Percentiles rank a stretch among this genome's conserved stretches.
phyloP scores from a whole-genome alignment of 2,329 filamentous ascomycete species.

The Paradendryphiella salina region DNA sequence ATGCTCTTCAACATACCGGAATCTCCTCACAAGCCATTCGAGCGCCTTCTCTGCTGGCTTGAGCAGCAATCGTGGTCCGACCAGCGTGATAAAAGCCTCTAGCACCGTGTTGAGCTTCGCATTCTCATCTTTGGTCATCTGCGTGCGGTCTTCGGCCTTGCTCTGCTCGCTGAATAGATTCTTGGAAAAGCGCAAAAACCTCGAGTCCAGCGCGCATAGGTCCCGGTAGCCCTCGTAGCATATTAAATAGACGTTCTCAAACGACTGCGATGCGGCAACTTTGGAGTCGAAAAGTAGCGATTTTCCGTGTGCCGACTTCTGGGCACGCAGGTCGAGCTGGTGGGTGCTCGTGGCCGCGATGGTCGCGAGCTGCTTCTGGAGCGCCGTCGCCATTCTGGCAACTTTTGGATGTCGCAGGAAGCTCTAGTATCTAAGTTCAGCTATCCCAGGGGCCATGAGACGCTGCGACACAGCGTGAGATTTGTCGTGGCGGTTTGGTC shows the following conservation, averaged over 20 bases:
- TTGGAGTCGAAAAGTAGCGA: slow-evolving; percentile 90
- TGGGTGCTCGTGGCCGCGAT: slow-evolving; percentile 89
- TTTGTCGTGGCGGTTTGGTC: slow-evolving; percentile 24
- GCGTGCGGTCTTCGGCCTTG: slow-evolving; percentile 80
- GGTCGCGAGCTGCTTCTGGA: slow-evolving; percentile 90
- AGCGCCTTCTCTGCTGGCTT: slow-evolving; percentile 87
- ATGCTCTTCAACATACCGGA: slow-evolving; percentile 50
- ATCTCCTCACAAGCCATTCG: slow-evolving; percentile 92
- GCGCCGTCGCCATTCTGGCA: slow-evolving; percentile 69
- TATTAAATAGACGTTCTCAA: slow-evolving; percentile 83
- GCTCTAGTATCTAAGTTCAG: background rate
- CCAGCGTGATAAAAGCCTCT: slow-evolving; percentile 79
- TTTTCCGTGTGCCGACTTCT: slow-evolving; percentile 88
- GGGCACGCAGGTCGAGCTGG: slow-evolving; percentile 88
- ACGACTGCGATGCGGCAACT: slow-evolving; percentile 84
- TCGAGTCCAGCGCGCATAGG: slow-evolving; percentile 79
- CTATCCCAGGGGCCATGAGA: slow-evolving; percentile 32
- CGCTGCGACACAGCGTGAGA: slow-evolving; percentile 19
- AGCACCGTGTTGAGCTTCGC: slow-evolving; percentile 75
- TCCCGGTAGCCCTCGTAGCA: slow-evolving; percentile 91
- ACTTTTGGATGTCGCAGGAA: background rate
- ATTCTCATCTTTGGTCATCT: slow-evolving; percentile 83
- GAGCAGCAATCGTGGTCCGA: slow-evolving; percentile 74
- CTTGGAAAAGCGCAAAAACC: slow-evolving; percentile 73
- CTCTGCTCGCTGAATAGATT: slow-evolving; percentile 94